These are phyloP conservation scores for Magnaporthales sp. DNA, from an alignment of 2,329 filamentous ascomycete species.

Conservation along the genomic window DNA sequence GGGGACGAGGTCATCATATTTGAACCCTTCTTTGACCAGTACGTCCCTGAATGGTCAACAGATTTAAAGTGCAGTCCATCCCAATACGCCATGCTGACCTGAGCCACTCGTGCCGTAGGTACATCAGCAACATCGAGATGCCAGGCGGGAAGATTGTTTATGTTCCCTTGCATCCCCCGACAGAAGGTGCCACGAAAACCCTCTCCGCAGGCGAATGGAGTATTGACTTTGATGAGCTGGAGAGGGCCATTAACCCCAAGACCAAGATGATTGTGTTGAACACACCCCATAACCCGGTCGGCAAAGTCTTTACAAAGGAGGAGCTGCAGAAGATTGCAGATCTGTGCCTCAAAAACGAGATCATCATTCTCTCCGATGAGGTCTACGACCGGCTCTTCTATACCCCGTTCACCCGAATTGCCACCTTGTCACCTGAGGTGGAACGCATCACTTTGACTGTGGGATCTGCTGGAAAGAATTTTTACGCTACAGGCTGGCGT, in stretches of 20 bases:
- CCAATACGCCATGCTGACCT: constrained; percentile 18
- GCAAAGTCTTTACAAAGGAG: constrained; percentile 82
- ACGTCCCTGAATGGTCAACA: constrained; percentile 5
- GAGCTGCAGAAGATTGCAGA: constrained; percentile 82
- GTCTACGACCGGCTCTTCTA: constrained; percentile 96
- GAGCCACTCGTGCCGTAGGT: constrained; percentile 32
- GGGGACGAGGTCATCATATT: constrained; percentile 97
- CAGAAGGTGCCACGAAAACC: constrained; percentile 67
- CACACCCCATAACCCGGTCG: constrained; percentile 85
- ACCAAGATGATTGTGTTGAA: constrained; percentile 97
- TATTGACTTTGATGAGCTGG: constrained; percentile 75
- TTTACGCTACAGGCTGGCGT: constrained; percentile 95
- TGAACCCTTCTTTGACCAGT: constrained; percentile 98
- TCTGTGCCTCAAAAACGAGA: constrained; percentile 83
- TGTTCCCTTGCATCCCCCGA: constrained; percentile 86
- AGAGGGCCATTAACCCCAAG: constrained; percentile 69
- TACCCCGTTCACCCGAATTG: constrained; percentile 86
- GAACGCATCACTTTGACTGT: constrained; percentile 85
- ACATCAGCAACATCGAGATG: constrained; percentile 99
- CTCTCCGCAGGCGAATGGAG: constrained; percentile 84
- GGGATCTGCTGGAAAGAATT: constrained; percentile 94
- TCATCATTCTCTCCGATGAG: constrained; percentile 87
- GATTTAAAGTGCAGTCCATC: constrained; percentile 8
- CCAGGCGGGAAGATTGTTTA: constrained; percentile 90
- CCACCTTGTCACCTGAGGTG: constrained; percentile 83